phyloP scores from a whole-genome alignment of 371 early-diverging fungal genomes.

The Mucor saturninus region DNA sequence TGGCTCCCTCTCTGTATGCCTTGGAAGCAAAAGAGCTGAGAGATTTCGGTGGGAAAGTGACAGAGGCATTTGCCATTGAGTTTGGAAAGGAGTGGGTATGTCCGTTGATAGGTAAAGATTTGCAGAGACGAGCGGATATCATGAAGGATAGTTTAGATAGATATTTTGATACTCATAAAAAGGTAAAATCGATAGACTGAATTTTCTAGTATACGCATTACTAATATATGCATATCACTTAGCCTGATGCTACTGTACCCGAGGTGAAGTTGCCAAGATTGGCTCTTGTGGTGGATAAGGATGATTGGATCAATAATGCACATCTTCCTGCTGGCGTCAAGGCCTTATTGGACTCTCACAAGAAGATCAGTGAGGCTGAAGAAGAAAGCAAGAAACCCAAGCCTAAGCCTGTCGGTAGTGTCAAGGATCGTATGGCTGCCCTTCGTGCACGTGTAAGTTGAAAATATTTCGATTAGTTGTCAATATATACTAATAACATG shows the following conservation, averaged over 20 bases:
- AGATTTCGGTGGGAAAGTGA: conserved; percentile 27
- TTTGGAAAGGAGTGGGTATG: conserved; percentile 33
- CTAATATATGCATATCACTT: not conserved
- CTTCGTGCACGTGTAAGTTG: conserved; percentile 45
- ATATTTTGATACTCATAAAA: conserved; percentile 31
- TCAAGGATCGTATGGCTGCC: conserved; percentile 43
- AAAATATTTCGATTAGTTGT: too few relatives aligned
- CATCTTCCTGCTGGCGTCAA: conserved; percentile 43
- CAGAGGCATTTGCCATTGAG: conserved; percentile 39
- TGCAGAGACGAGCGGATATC: conserved; percentile 31
- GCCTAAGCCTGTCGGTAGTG: conserved; percentile 33
- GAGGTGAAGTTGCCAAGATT: conserved; percentile 41
- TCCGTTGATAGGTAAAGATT: conserved; percentile 40
- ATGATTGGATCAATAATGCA: conserved; percentile 39
- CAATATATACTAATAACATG: too few relatives aligned
- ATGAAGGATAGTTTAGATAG: conserved; percentile 19
- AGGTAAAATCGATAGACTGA: conserved; percentile 15
- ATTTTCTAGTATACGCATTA: not conserved
- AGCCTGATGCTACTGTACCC: conserved; percentile 40
- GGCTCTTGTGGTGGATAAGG: conserved; percentile 30
- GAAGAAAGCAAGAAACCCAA: conserved; percentile 24
- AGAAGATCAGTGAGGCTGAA: conserved; percentile 32
- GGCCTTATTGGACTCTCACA: conserved; percentile 32
- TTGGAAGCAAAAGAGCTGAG: conserved; percentile 35
- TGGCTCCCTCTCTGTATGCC: conserved; percentile 38